Evolutionary conservation across 805 yeast genomes (phyloP), one percentile per base, ranked within the genome.

Genomic region (Blastobotrys chiropterorum): DNA sequence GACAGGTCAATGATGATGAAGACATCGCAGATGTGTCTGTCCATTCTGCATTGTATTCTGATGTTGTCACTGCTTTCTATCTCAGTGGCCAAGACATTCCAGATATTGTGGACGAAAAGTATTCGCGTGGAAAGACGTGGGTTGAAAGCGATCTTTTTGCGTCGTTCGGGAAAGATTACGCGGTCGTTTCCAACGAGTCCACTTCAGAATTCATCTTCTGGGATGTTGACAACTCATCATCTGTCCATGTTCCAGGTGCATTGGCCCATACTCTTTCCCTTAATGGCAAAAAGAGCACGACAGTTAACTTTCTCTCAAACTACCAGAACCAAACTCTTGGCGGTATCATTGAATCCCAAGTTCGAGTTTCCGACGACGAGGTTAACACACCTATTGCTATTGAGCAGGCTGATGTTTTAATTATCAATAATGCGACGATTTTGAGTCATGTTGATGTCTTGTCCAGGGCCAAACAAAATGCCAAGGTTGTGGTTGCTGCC

Each of bases 251-350:
- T 45, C 81, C 90, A 14, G 75, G 83, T 22, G 80, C 78, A 59
- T 69, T 88, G 55, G 85, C 90, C 0, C 85, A 82, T 55, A 74
- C 87, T 19, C 74, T 85, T 59, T 82, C 95, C 1, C 73, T 85
- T 62, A 62, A 59, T 59, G 78, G 78, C 53, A 64, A 74, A 48
- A 72, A 79, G 51, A 64, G 74, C 48, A 72, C 79, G 52, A 62
- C 68, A 42, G 76, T 85, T 52, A 69, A 76, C 49, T 77, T 79
- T 66, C 76, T 85, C 66, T 77, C 85, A 48, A 79, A 79, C 62
- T 88, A 73, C 61, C 96, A 92, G 67, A 90, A 87, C 66, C 65
- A 75, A 38, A 72, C 80, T 14, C 79, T 78, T 48, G 92, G 90
- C 38, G 97, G 97, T 56, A 64, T 80, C 6, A 82, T 83, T 65